Percentiles rank a stretch among this genome's conserved stretches.
These are phyloP conservation scores for Paraconiothyrium sp. DNA, from an alignment of 2,329 filamentous ascomycete genomes.

Conservation along the genomic window DNA sequence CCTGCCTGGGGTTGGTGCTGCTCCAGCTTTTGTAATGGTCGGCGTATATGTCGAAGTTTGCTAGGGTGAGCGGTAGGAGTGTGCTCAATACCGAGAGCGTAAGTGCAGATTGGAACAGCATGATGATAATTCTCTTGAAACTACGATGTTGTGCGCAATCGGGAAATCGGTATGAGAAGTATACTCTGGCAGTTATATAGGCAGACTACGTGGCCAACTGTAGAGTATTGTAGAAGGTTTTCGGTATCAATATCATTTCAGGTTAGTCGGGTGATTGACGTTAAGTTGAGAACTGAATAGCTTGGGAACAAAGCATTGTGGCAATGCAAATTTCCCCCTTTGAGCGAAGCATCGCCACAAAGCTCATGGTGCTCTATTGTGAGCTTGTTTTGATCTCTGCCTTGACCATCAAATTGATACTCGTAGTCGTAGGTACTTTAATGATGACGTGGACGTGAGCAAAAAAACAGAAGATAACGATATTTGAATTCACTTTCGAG, in stretches of 20 bases:
- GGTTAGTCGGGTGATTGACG: background rate
- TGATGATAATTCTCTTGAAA: background rate
- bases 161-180: background rate
- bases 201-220: background rate
- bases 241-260: background rate
- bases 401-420: background rate
- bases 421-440: background rate
- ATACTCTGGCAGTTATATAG: background rate
- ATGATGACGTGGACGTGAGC: background rate
- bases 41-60: constrained; percentile 9
- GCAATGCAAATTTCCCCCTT: constrained; percentile 7
- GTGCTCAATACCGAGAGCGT: background rate
- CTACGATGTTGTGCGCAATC: too few relatives aligned
- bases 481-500: too few relatives aligned
- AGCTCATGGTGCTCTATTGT: background rate
- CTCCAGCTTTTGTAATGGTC: background rate
- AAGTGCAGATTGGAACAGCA: background rate
- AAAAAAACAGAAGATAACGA: background rate
- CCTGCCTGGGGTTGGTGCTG: too few relatives aligned
- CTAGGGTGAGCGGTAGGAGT: background rate
- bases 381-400: background rate
- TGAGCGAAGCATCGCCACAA: background rate
- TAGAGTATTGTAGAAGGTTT: constrained; percentile 7
- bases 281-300: background rate
- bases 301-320: background rate